Base-by-base conservation (phyloP, 495 filamentous ascomycete species). In the Lentithecium fluviatile region DNA sequence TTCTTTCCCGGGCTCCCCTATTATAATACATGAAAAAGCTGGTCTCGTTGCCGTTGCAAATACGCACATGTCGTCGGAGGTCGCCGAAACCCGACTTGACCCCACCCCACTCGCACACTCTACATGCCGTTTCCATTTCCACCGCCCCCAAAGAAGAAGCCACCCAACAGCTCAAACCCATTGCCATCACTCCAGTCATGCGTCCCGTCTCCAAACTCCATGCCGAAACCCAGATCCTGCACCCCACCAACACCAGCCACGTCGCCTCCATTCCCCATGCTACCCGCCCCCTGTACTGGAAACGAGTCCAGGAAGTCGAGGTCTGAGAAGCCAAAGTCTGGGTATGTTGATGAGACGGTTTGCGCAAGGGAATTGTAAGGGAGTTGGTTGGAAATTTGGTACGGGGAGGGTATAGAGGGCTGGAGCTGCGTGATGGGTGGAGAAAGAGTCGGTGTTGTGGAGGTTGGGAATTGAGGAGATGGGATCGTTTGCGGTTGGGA, bases 131-230 rank as follows among this genome's bases (percentile, higher is more conserved):
- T 32, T 32, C 48, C 48, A 23, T 24, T 24, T 29, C 48, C 48
- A 21, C 40, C 40, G 4, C 40, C 40, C 13, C 91, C 91, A 76
- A 96, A 96, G 77, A 93, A 96, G 71, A 93, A 95, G 0, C 90
- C 91, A 73, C 95, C 89, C 71, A 96, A 88, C 26, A 96, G 73
- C 80, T 95, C 90, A 65, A 93, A 82, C 56, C 87, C 87, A 56
- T 82, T 79, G 23, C 87, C 88, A 49, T 93, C 90, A 58, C 82
- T 86, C 76, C 88, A 91, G 71, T 93, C 88, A 73, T 92, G 88
- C 67, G 88, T 84, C 64, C 83, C 78, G 21, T 86, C 88, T 42
- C 88, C 82, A 62, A 84, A 85, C 57, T 85, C 86, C 63, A 90
- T 78, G 20, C 88, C 87, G 65, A 91, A 88, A 0, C 88, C 88